Conservation (phyloP, 176 grass and related monocot genomes). For the Oryza meyeriana region DNA sequence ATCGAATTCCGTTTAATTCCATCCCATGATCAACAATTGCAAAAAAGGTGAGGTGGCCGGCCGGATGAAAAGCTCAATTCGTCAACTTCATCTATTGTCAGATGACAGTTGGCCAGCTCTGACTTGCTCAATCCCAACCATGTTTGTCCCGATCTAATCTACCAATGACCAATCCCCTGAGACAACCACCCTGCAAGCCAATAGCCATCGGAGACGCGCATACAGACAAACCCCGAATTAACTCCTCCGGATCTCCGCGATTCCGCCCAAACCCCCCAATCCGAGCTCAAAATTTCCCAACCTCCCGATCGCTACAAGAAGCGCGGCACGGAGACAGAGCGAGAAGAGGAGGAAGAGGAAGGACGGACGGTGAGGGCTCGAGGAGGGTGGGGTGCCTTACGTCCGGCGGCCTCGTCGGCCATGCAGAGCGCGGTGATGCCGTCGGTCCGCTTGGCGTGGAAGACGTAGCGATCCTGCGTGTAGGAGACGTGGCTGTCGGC, state of each 20-base stretch:
- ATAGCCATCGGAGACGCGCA: not conserved
- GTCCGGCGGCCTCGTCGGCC: constrained; percentile 85
- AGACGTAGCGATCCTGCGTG: constrained; percentile 90
- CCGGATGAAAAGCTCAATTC: not conserved
- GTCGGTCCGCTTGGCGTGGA: constrained; percentile 97
- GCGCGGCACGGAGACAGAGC: not conserved
- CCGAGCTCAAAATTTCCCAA: not conserved
- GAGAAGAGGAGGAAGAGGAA: rapidly evolving
- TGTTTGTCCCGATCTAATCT: constrained; percentile 33
- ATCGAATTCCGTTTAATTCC: not conserved
- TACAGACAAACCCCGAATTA: constrained; percentile 25
- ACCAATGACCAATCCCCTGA: constrained; percentile 33
- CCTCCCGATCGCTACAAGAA: not conserved
- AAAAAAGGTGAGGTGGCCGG: not conserved
- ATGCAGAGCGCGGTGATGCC: constrained; percentile 97
- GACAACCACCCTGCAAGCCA: not conserved
- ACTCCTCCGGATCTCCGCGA: constrained; percentile 27
- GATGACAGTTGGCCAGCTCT: constrained; percentile 15
- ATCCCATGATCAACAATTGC: constrained; percentile 8
- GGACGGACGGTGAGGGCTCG: not conserved
- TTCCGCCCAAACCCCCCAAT: not conserved
- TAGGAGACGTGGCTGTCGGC: constrained; percentile 96
- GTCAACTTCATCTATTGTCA: not conserved
- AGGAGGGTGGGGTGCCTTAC: not conserved
- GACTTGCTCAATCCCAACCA: not conserved